These are phyloP conservation scores for Barnettozyma sp. DNA, from an alignment of 805 yeast genomes.

Conservation along the genomic window DNA sequence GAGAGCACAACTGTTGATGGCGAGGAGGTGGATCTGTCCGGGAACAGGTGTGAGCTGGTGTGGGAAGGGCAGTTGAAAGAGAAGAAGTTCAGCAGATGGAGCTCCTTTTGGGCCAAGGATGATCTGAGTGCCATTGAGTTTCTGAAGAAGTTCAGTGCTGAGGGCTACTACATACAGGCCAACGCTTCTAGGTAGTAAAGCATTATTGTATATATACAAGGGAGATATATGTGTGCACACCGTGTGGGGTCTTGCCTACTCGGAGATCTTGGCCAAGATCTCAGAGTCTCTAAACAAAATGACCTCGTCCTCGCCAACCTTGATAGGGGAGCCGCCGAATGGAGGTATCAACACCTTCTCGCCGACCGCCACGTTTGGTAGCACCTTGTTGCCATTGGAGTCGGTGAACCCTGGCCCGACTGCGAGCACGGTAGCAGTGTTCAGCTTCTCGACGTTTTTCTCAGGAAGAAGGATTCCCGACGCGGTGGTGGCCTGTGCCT, in stretches of 20 bases:
- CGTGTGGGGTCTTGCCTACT: constrained; percentile 28
- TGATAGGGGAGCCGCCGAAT: constrained; percentile 87
- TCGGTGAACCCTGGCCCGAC: constrained; percentile 91
- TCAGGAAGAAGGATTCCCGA: constrained; percentile 93
- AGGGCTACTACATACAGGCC: constrained; percentile 60
- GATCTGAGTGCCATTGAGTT: constrained; percentile 41
- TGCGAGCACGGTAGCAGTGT: constrained; percentile 87
- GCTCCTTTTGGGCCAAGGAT: constrained; percentile 48
- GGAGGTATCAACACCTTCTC: constrained; percentile 92
- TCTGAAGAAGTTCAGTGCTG: constrained; percentile 45
- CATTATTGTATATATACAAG: constrained; percentile 9
- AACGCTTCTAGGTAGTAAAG: no score
- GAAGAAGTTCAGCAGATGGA: constrained; percentile 61
- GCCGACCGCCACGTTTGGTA: constrained; percentile 77
- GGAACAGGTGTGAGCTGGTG: constrained; percentile 41
- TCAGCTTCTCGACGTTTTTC: constrained; percentile 89
- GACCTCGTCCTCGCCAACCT: constrained; percentile 75
- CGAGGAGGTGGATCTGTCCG: constrained; percentile 30
- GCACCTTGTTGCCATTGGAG: constrained; percentile 63
- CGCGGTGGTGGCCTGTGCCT: constrained; percentile 86
- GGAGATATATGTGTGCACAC: background rate
- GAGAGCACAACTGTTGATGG: constrained; percentile 33
- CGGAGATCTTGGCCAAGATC: constrained; percentile 86
- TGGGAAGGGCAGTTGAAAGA: constrained; percentile 68
- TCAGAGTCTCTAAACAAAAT: constrained; percentile 89